Percentiles rank a stretch among this genome's conserved stretches.
These are phyloP conservation scores for Porcisia hertigi DNA, from an alignment of 208 protist species.

Conservation along the genomic window DNA sequence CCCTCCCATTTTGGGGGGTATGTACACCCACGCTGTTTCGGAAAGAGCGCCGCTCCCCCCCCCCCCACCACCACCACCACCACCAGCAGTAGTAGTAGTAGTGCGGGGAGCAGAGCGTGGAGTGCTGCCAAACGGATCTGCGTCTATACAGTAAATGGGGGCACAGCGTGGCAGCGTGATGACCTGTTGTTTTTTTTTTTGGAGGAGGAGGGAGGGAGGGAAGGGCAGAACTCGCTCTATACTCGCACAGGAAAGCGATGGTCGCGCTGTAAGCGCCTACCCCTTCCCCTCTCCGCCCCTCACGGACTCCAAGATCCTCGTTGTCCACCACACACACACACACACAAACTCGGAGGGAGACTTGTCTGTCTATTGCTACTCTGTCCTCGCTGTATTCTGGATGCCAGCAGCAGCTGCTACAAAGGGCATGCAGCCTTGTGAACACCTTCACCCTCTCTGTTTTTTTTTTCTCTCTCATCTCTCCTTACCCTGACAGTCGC, in stretches of 20 bases:
- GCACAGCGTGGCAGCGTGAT: too few species aligned
- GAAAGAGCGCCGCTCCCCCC: slow-evolving; percentile 30
- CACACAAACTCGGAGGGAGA: neutral
- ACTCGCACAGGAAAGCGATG: too few species aligned
- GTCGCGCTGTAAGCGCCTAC: too few species aligned
- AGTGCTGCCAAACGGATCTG: neutral
- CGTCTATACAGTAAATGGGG: slow-evolving; percentile 5
- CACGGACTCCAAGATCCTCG: too few species aligned
- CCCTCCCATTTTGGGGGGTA: neutral
- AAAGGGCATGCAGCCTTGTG: neutral
- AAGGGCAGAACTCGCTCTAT: too few species aligned
- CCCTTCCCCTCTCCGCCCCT: too few species aligned
- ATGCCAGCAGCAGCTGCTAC: neutral
- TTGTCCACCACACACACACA: neutral
- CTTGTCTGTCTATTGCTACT: neutral
- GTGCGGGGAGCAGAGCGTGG: too few species aligned
- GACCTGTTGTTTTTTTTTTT: too few species aligned
- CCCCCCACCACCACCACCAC: neutral
- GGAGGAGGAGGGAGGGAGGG: too few species aligned
- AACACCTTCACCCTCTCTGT: neutral
- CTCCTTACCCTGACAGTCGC: too few species aligned
- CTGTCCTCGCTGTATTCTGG: neutral
- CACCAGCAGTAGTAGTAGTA: too few species aligned
- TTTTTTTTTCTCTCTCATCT: too few species aligned
- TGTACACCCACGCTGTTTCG: slow-evolving; percentile 17